phyloP scores from a whole-genome alignment of 495 filamentous ascomycete genomes.

The Tuber indicum region DNA sequence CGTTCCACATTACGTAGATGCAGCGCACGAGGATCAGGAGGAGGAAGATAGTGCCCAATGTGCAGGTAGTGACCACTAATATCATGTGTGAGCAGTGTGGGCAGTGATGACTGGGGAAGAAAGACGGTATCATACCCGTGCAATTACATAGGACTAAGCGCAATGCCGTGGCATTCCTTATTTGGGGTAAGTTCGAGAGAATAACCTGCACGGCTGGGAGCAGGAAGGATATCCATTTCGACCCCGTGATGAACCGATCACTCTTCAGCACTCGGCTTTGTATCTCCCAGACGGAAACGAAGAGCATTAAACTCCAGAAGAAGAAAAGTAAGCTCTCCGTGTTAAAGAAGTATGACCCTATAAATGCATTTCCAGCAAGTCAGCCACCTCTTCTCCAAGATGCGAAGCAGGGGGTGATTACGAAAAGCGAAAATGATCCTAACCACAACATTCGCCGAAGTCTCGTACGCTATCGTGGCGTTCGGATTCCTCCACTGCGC shows the following conservation, averaged over 20 bases:
- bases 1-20: constrained; percentile 22
- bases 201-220: constrained; percentile 23
- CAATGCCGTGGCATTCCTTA: constrained; percentile 13
- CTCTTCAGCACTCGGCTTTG: constrained; percentile 16
- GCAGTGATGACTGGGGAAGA: not conserved
- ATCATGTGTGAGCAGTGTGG: not conserved
- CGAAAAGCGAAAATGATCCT: constrained; percentile 26
- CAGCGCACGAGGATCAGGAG: constrained; percentile 25
- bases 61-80: constrained; percentile 31
- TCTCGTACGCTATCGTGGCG: constrained; percentile 24
- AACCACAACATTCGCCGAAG: constrained; percentile 19
- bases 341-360: constrained; percentile 37
- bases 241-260: constrained; percentile 26
- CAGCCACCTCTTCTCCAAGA: constrained; percentile 1
- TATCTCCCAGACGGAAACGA: constrained; percentile 36
- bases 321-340: constrained; percentile 36
- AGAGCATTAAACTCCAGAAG: constrained; percentile 37
- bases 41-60: constrained; percentile 30
- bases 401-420: constrained; percentile 8
- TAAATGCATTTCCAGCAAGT: not conserved
- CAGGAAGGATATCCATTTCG: constrained; percentile 31
- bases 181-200: constrained; percentile 16
- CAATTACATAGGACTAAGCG: constrained; percentile 26
- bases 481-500: constrained; percentile 31
- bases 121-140: constrained; percentile 18